A percentile compares a stretch with the other conserved stretches of the same genome.
These are phyloP conservation scores for Trametes cingulata DNA, from an alignment of 768 basidiomycete species.

Conservation along the genomic window DNA sequence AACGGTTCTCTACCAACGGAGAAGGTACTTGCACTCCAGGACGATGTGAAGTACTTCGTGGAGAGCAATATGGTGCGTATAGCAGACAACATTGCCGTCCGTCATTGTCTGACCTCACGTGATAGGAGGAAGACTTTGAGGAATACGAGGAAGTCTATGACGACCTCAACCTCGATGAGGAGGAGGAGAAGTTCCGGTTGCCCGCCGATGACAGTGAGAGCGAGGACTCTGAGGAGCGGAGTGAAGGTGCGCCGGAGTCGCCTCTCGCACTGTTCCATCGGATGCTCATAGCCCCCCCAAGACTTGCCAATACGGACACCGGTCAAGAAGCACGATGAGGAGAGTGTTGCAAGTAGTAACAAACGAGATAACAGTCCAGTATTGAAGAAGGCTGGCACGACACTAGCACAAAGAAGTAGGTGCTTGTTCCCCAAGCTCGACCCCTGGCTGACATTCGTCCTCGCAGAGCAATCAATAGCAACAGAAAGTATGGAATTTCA, in stretches of 20 bases:
- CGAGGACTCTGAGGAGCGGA: constrained; percentile 72
- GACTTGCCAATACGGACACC: constrained; percentile 67
- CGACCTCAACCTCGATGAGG: constrained; percentile 94
- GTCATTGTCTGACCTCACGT: neutral
- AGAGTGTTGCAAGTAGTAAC: constrained; percentile 71
- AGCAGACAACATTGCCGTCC: neutral
- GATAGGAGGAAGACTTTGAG: constrained; percentile 94
- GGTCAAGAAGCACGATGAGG: constrained; percentile 78
- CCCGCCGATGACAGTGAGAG: constrained; percentile 70
- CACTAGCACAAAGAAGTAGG: constrained; percentile 72
- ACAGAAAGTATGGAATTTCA: constrained; percentile 63
- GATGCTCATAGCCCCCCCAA: constrained; percentile 25
- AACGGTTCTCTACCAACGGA: constrained; percentile 89
- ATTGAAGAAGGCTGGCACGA: constrained; percentile 70
- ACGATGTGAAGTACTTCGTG: constrained; percentile 95
- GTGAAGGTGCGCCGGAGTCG: constrained; percentile 60
- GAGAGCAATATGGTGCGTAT: constrained; percentile 88
- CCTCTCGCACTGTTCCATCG: neutral
- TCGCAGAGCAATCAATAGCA: constrained; percentile 62
- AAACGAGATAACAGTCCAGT: constrained; percentile 80
- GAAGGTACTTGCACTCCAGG: constrained; percentile 78
- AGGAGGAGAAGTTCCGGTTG: constrained; percentile 91
- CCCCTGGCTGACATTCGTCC: neutral
- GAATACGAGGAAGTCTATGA: constrained; percentile 98
- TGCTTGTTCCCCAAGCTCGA: constrained; percentile 19